These are phyloP conservation scores for Solanum chmielewskii DNA, from an alignment of 257 asterid species.

Conservation along the genomic window DNA sequence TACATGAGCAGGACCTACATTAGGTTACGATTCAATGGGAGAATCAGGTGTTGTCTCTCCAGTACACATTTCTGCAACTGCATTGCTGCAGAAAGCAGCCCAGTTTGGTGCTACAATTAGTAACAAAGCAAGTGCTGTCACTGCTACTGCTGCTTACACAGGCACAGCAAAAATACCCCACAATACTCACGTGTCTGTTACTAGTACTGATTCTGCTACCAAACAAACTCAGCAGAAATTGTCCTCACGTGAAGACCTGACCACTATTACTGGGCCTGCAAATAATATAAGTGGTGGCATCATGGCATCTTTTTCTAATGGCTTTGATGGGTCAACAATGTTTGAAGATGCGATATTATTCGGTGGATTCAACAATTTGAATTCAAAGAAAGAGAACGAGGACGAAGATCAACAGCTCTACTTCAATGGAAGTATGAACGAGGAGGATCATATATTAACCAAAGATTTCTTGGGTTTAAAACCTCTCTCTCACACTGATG, in stretches of 20 bases:
- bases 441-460: constrained; percentile 19
- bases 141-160: not conserved
- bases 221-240: constrained; percentile 36
- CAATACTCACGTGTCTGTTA: constrained; percentile 53
- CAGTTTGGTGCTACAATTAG: constrained; percentile 54
- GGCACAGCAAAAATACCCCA: constrained; percentile 20
- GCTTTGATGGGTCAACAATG: constrained; percentile 31
- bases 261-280: not conserved
- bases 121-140: not conserved
- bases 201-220: constrained; percentile 8
- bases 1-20: not conserved
- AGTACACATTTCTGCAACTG: constrained; percentile 68
- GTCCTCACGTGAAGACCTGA: constrained; percentile 59
- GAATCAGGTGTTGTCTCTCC: constrained; percentile 24
- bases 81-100: constrained; percentile 79
- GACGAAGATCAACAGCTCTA: constrained; percentile 6
- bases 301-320: constrained; percentile 21
- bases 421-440: not conserved
- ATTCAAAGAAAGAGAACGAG: constrained; percentile 2
- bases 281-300: constrained; percentile 22
- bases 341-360: constrained; percentile 31
- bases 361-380: constrained; percentile 26
- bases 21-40: not conserved
- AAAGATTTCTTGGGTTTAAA: constrained; percentile 81
- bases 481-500: constrained; percentile 58